These are phyloP conservation scores for Lineolata rhizophorae DNA, from an alignment of 495 filamentous ascomycete species.

Conservation along the genomic window DNA sequence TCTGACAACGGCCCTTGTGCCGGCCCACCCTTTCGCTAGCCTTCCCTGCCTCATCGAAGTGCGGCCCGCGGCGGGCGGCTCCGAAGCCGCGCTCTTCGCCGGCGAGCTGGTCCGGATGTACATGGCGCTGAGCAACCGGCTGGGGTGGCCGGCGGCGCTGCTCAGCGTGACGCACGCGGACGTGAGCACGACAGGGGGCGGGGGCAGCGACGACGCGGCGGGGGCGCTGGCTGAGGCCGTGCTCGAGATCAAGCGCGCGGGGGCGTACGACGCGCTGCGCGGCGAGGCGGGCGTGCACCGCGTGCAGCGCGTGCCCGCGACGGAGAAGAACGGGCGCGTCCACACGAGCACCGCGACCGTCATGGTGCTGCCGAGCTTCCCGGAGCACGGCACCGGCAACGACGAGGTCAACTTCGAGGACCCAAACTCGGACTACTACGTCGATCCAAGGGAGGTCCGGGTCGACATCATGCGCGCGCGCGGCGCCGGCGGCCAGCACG, in stretches of 20 bases:
- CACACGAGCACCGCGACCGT: conserved; percentile 86
- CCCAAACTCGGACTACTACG: conserved; percentile 73
- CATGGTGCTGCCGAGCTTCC: conserved; percentile 72
- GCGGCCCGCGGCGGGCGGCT: conserved; percentile 78
- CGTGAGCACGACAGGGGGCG: no score
- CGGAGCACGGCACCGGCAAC: conserved; percentile 24
- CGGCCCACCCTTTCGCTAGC: conserved; percentile 79
- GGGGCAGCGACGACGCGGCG: conserved; percentile 22
- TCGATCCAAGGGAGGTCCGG: conserved; percentile 67
- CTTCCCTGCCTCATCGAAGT: conserved; percentile 84
- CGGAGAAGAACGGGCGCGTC: conserved; percentile 71
- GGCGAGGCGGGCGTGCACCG: conserved; percentile 86
- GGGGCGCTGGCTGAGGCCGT: conserved; percentile 60
- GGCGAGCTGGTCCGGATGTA: conserved; percentile 83
- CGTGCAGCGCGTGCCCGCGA: conserved; percentile 79
- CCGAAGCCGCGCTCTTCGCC: conserved; percentile 77
- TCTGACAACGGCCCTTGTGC: conserved; percentile 56
- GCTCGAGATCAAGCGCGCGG: conserved; percentile 55
- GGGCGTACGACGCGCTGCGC: conserved; percentile 58
- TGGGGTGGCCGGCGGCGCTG: conserved; percentile 33
- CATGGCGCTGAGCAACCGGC: conserved; percentile 44
- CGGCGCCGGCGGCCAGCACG: conserved; percentile 89
- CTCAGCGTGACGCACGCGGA: conserved; percentile 33
- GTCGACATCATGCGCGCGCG: conserved; percentile 78
- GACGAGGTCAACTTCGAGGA: conserved; percentile 45